Conservation (phyloP, 176 grass and related monocot genomes). For the Ananas comosus region DNA sequence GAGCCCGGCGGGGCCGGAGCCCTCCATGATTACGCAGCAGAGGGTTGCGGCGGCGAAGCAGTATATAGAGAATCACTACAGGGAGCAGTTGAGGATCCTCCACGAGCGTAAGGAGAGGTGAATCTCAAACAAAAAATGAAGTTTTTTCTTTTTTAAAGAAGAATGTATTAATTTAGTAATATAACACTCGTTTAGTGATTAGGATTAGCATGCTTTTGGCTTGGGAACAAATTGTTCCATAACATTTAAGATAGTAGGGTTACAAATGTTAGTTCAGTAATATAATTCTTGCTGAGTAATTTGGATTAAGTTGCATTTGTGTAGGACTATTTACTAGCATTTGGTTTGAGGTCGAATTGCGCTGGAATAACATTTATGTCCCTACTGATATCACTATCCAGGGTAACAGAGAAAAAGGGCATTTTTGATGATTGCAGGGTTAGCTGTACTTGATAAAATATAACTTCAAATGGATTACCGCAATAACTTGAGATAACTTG, state of each 20-base stretch:
- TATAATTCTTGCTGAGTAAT: not conserved
- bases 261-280: not conserved
- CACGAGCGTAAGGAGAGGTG: conserved; percentile 19
- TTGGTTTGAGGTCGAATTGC: too few relatives aligned
- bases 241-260: not conserved
- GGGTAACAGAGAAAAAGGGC: too few relatives aligned
- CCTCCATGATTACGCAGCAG: conserved; percentile 9
- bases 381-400: too few relatives aligned
- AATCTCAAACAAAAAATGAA: not conserved
- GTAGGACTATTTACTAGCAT: too few relatives aligned
- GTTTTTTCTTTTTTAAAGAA: not conserved
- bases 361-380: too few relatives aligned
- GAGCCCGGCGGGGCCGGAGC: not conserved
- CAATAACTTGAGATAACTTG: not conserved
- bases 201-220: not conserved
- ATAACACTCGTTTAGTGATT: not conserved
- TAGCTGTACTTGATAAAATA: too few relatives aligned
- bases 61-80: conserved; percentile 22
- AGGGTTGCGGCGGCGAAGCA: conserved; percentile 21
- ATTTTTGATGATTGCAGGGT: too few relatives aligned
- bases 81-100: conserved; percentile 9
- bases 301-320: not conserved
- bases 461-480: not conserved
- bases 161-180: too few relatives aligned
- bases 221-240: not conserved